A percentile compares a stretch with the other conserved stretches of the same genome.
Conservation (phyloP, 2,329 filamentous ascomycete genomes). For the Phaeophleospora eucalypticola region DNA sequence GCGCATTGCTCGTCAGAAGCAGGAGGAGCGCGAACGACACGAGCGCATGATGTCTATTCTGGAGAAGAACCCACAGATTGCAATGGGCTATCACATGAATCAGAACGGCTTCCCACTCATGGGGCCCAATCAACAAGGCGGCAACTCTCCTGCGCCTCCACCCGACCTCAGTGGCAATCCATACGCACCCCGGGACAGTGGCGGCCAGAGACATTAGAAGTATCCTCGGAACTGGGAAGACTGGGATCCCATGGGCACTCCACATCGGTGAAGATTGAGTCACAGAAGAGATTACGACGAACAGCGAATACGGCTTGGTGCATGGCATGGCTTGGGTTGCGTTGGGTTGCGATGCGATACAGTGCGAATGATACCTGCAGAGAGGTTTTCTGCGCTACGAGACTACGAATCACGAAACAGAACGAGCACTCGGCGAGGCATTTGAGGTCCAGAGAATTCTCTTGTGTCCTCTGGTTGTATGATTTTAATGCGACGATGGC, state of each 20-base stretch:
- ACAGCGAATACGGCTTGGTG: neutral
- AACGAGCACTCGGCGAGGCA: too few species aligned
- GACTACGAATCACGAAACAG: neutral
- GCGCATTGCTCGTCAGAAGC: slow-evolving; percentile 39
- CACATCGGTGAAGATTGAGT: neutral
- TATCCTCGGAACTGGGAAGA: neutral
- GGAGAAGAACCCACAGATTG: slow-evolving; percentile 28
- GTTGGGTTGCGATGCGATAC: neutral
- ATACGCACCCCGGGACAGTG: slow-evolving; percentile 23
- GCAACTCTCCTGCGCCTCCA: slow-evolving; percentile 11
- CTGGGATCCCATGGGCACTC: neutral
- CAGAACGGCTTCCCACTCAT: slow-evolving; percentile 18
- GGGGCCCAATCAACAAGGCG: slow-evolving; percentile 1
- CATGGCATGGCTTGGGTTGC: slow-evolving; percentile 1
- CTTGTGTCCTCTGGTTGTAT: too few species aligned
- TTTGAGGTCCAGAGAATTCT: too few species aligned
- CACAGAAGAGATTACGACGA: slow-evolving; percentile 1
- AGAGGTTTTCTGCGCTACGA: neutral
- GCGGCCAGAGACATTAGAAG: slow-evolving; percentile 14
- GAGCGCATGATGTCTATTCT: slow-evolving; percentile 35
- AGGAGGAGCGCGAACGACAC: slow-evolving; percentile 41
- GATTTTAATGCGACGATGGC: too few species aligned
- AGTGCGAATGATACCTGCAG: neutral
- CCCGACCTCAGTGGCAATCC: slow-evolving; percentile 33
- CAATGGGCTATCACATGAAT: slow-evolving; percentile 24